A percentile compares a stretch with the other conserved stretches of the same genome.
Conservation (phyloP, 2,329 filamentous ascomycete species). For the Diaporthe nobilis region DNA sequence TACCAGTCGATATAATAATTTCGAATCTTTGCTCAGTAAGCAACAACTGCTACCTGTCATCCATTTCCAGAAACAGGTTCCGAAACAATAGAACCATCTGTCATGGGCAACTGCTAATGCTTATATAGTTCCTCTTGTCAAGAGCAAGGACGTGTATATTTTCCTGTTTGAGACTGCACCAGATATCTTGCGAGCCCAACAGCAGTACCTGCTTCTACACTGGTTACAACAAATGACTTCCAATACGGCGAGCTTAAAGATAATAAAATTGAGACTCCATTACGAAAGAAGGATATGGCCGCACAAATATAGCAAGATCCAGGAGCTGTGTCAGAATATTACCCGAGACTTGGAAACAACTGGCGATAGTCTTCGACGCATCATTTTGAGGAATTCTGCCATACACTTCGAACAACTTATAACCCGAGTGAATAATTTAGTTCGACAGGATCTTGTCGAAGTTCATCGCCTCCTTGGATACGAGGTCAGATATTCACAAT, state of each 20-base stretch:
- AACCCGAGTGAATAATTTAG: not conserved
- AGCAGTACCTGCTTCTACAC: not conserved
- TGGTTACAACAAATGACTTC: not conserved
- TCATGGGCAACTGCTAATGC: not conserved
- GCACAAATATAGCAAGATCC: not conserved
- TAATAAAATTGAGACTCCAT: constrained; percentile 4
- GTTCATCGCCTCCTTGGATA: constrained; percentile 2
- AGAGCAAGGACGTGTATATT: not conserved
- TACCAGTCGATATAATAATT: not conserved
- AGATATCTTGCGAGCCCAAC: not conserved
- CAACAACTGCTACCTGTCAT: no score
- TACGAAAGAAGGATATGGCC: constrained; percentile 13
- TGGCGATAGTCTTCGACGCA: not conserved
- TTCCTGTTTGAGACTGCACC: constrained; percentile 11
- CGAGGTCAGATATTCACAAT: constrained; percentile 13
- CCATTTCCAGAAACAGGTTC: no score
- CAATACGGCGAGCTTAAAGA: not conserved
- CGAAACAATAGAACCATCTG: fast-evolving
- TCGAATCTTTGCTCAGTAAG: constrained; percentile 8
- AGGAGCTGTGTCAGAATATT: not conserved
- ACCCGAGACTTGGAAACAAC: not conserved
- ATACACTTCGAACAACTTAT: not conserved
- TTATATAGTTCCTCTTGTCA: not conserved
- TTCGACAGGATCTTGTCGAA: not conserved
- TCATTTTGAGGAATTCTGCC: no score